Evolutionary conservation across 768 basidiomycete species (phyloP).

Genomic region (Xerocomellus dryophilus): DNA sequence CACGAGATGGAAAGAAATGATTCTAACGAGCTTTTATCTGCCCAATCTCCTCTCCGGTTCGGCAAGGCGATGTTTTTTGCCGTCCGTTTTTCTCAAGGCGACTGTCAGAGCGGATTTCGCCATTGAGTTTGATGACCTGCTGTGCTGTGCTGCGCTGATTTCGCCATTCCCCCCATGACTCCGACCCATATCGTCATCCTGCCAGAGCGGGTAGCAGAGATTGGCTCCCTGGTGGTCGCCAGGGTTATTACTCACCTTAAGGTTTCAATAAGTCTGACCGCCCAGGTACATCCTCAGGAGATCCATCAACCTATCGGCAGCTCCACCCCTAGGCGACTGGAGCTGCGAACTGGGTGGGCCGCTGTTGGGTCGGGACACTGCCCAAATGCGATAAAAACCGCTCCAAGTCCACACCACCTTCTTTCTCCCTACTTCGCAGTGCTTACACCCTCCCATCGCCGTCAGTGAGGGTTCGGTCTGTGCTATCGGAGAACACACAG

Average conservation of each 20-base stretch:
- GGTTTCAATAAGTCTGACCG: background rate
- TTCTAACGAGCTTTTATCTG: constrained; percentile 11
- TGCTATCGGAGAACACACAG: background rate
- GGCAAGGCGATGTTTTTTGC: background rate
- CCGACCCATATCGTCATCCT: background rate
- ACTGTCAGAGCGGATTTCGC: constrained; percentile 28
- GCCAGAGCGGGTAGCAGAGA: background rate
- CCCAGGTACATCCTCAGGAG: background rate
- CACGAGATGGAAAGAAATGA: background rate
- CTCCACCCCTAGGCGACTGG: background rate
- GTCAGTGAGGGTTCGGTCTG: background rate
- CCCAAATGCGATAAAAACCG: background rate
- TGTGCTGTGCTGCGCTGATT: constrained; percentile 29
- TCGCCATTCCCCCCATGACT: constrained; percentile 19
- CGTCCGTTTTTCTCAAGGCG: background rate
- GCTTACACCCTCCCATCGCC: background rate
- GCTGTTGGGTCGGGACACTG: no score
- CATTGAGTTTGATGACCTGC: constrained; percentile 9
- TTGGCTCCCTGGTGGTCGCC: background rate
- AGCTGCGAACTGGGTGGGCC: no score
- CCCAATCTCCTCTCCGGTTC: constrained; percentile 6
- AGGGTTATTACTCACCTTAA: constrained; percentile 1
- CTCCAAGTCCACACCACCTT: no score
- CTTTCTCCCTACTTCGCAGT: no score
- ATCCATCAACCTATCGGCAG: no score